Evolutionary conservation across 1,139 yeast species (phyloP), one percentile per base, ranked within the genome.

Genomic region (Taphrina confusa): DNA sequence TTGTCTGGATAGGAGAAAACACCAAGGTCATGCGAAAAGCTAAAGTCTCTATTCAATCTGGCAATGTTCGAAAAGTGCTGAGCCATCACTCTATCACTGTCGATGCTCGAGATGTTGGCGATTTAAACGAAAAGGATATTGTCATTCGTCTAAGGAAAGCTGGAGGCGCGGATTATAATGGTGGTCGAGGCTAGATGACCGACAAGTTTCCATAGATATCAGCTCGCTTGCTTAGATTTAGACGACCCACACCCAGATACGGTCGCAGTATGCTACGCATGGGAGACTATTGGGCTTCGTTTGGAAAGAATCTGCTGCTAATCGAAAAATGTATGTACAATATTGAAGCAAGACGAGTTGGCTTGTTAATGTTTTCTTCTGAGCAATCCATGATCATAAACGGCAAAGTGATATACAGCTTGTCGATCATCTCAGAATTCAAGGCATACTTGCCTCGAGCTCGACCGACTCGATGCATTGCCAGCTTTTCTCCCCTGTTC

Each of bases 11-110:
- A 14, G 60, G 60, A 18, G 60, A 56, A 23, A 20, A 18, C 36
- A 20, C 31, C 12, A 56, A 56, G 23, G 56, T 56, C 45, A 56
- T 56, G 60, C 45, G 60, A 14, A 56, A 56, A 27, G 60, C 60
- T 6, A 36, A 52, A 18, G 49, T 56, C 23, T 45, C 57, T 18
- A 39, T 56, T 9, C 60, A 56, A 18, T 31, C 60, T 12, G 55
- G 56, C 20, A 31, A 47, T 16, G 60, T 56, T 18, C 12, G 49
- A 16, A 46, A 56, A 12, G 60, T 56, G 3, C 25, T 56, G 31
- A 14, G 39, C 45, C 39, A 33, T 16, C 49, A 34, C 37, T 46
- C 55, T 36, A 56, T 56, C 33, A 30, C 49, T 8, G 57, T 56
- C 27, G 45, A 56, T 14, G 60, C 60, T 11, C 36, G 56, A 11